These are phyloP conservation scores for Erodium trifolium DNA, from an alignment of 441 rosid genomes.

Conservation along the genomic window DNA sequence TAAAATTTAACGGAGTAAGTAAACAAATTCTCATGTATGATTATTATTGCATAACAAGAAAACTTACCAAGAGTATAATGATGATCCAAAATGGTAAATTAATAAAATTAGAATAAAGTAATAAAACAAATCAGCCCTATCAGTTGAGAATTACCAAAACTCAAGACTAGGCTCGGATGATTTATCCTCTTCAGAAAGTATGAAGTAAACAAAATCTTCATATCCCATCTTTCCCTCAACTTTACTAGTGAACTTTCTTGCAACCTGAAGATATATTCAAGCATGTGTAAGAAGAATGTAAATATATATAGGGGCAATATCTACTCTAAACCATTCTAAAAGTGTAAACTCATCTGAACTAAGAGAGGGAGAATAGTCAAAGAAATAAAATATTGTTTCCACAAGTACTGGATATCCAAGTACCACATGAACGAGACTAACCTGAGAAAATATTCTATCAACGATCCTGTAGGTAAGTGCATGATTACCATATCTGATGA, in stretches of 20 bases:
- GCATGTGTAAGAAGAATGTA: slow-evolving; percentile 13
- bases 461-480: slow-evolving; percentile 97
- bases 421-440: slow-evolving; percentile 25
- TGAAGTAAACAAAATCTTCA: slow-evolving; percentile 97
- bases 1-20: no score
- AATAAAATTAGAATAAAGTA: no score
- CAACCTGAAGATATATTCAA: slow-evolving; percentile 42
- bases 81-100: no score
- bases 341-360: no score
- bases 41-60: no score
- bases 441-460: slow-evolving; percentile 97
- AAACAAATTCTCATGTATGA: no score
- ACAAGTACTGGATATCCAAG: slow-evolving; percentile 10
- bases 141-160: slow-evolving; percentile 47
- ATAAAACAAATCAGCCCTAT: no score
- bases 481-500: slow-evolving; percentile 95
- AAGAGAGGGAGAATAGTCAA: not conserved
- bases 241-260: slow-evolving; percentile 84
- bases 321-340: no score
- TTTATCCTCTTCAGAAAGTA: slow-evolving; percentile 95
- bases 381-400: slow-evolving; percentile 7
- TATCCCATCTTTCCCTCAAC: slow-evolving; percentile 97
- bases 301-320: not conserved
- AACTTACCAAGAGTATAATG: no score
- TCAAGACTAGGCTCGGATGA: slow-evolving; percentile 95